Base-by-base conservation (phyloP, 768 basidiomycete genomes). In the Lenzites betulinus region DNA sequence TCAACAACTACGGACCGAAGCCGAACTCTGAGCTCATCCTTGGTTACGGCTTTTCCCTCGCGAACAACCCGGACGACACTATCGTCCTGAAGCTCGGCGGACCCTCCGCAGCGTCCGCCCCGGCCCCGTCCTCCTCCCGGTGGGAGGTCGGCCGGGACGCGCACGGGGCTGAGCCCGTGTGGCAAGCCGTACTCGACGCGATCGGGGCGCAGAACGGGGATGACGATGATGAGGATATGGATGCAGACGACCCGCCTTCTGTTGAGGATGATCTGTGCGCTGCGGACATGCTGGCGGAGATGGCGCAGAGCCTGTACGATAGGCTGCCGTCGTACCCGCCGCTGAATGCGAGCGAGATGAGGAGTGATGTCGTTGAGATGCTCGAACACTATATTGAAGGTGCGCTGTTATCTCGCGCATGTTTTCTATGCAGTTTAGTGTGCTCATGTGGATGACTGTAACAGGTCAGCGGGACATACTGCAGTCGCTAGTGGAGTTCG, bases 1-100 rank as follows among this genome's bases (percentile, higher is more conserved):
- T 88, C 76, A 96, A 95, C 76, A 96, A 96, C 71, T 97, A 97
- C 71, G 95, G 95, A 0, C 83, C 87, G 0, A 97, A 97, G 70
- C 86, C 93, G 0, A 95, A 96, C 71, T 81, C 92, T 26, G 92
- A 95, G 73, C 81, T 98, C 44, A 84, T 98, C 47, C 81, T 98
- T 4, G 93, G 92, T 6, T 98, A 97, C 69, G 95, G 96, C 1
- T 98, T 98, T 74, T 84, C 90, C 0, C 70, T 95, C 3, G 76
- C 81, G 1, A 63, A 84, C 28, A 97, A 97, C 64, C 89, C 89
- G 0, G 92, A 94, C 68, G 95, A 97, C 68, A 91, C 89, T 0
- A 89, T 95, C 66, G 78, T 90, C 1, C 81, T 97, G 35, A 88
- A 87, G 62, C 75, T 96, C 41, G 89, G 89, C 15, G 86, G 89